Percentiles rank a stretch among this genome's conserved stretches.
Conservation (phyloP, 495 filamentous ascomycete species). For the Evansstolkia leycettana region DNA sequence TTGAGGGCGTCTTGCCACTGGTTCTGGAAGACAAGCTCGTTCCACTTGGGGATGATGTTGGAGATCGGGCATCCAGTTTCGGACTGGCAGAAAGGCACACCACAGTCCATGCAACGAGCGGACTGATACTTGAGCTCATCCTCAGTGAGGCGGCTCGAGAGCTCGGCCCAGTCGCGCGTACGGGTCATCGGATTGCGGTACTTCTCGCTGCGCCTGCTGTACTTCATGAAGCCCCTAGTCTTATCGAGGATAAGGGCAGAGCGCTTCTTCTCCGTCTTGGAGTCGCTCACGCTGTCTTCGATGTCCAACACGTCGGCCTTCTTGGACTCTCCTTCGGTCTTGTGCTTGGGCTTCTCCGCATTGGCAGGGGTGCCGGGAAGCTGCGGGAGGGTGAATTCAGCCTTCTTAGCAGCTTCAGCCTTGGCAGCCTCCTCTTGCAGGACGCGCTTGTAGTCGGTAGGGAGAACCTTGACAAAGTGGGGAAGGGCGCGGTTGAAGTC, state of each 20-base stretch:
- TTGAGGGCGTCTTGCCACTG: slow-evolving; percentile 96
- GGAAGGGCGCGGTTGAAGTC: slow-evolving; percentile 92
- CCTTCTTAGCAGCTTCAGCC: slow-evolving; percentile 71
- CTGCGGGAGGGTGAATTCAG: slow-evolving; percentile 72
- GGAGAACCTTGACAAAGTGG: slow-evolving; percentile 89
- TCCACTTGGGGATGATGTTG: slow-evolving; percentile 99
- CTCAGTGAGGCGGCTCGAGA: slow-evolving; percentile 79
- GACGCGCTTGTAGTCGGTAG: slow-evolving; percentile 95
- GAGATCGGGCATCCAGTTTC: slow-evolving; percentile 96
- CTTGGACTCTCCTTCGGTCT: slow-evolving; percentile 48
- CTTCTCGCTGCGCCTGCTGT: slow-evolving; percentile 86
- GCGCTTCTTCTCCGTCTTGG: slow-evolving; percentile 85
- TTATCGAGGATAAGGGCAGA: slow-evolving; percentile 91
- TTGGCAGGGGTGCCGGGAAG: slow-evolving; percentile 44
- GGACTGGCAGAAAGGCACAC: slow-evolving; percentile 98
- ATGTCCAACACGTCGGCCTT: slow-evolving; percentile 84
- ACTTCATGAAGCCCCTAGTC: slow-evolving; percentile 98
- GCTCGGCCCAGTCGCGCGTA: slow-evolving; percentile 89
- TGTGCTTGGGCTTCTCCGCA: slow-evolving; percentile 46
- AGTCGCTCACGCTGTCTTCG: slow-evolving; percentile 83
- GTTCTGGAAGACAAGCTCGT: slow-evolving; percentile 83
- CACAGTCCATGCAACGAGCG: slow-evolving; percentile 98
- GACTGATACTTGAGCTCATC: slow-evolving; percentile 99
- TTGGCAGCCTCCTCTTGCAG: slow-evolving; percentile 77
- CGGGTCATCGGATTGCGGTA: slow-evolving; percentile 81